Base-by-base conservation (phyloP, 2,329 filamentous ascomycete genomes). In the Pseudogymnoascus sp. region DNA sequence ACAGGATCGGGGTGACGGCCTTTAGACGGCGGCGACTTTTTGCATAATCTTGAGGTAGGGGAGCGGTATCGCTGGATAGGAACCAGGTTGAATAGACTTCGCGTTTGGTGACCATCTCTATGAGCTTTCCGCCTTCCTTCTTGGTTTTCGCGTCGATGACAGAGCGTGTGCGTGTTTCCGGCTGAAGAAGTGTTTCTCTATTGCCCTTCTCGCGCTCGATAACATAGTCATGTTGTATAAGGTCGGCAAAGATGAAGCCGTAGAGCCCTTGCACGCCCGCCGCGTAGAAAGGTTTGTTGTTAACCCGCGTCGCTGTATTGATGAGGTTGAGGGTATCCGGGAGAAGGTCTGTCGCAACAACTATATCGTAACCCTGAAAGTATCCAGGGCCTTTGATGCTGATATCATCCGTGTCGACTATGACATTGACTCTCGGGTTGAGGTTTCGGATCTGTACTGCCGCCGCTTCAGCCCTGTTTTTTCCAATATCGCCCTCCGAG, bases 231-330 rank as follows among this genome's bases (percentile, higher is more conserved):
- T 99, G 94, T 68, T 86, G 82, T 66, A 96, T 90, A 19, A 99
- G 80, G 72, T 99, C 94, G 61, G 89, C 88, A 72, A 99, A 99
- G 65, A 96, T 88, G 75, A 90, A 99, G 60, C 94, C 94, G 72
- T 95, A 97, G 71, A 96, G 82, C 56, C 94, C 94, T 70, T 96
- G 90, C 2, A 88, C 83, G 57, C 85, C 87, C 34, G 91, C 89
- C 8, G 90, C 90, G 74, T 99, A 99, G 73, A 96, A 96, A 9
- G 91, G 85, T 55, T 84, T 83, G 63, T 83, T 81, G 62, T 87
- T 85, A 35, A 95, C 76, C 52, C 92, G 87, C 38, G 91, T 92
- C 26, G 89, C 87, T 19, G 89, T 89, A 74, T 97, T 96, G 75
- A 97, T 88, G 61, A 83, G 81, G 64, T 84, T 84, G 63, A 95